These are phyloP conservation scores for Cladosporium oxysporum DNA, from an alignment of 2,329 filamentous ascomycete species.

Conservation along the genomic window DNA sequence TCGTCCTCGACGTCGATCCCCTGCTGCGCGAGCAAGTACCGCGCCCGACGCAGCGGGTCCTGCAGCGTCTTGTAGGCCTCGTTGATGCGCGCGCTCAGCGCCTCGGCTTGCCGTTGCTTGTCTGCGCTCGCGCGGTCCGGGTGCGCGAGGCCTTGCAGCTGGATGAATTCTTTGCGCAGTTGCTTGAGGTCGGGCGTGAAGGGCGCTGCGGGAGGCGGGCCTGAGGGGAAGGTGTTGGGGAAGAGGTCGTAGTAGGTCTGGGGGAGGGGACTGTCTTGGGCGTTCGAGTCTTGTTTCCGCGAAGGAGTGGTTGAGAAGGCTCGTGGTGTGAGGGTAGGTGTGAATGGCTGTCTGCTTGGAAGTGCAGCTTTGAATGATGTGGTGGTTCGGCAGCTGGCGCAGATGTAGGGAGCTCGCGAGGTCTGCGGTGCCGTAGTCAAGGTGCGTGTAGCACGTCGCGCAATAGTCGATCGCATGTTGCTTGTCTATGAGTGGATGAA, in stretches of 20 bases:
- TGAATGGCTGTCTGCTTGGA: background rate
- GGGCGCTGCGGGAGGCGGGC: conserved; percentile 73
- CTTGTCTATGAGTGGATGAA: background rate
- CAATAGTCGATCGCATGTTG: conserved; percentile 3
- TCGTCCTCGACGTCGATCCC: conserved; percentile 83
- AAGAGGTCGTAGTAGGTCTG: conserved; percentile 85
- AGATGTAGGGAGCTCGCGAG: conserved; percentile 25
- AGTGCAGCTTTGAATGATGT: background rate
- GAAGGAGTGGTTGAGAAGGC: conserved; percentile 13
- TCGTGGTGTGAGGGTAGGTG: background rate
- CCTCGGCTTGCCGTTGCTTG: conserved; percentile 66
- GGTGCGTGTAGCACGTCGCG: background rate
- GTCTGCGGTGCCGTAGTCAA: background rate
- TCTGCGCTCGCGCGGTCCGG: conserved; percentile 63
- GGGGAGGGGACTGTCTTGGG: conserved; percentile 1
- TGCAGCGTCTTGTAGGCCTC: conserved; percentile 85
- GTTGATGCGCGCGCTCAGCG: conserved; percentile 80
- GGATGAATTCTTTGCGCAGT: conserved; percentile 82
- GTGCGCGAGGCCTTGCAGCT: conserved; percentile 75
- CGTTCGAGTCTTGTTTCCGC: conserved; percentile 17
- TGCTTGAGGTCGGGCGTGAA: conserved; percentile 72
- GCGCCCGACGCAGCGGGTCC: conserved; percentile 77
- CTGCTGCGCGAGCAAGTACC: conserved; percentile 74
- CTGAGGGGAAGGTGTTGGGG: conserved; percentile 71
- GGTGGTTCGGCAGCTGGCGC: conserved; percentile 24